Percentiles rank a stretch among this genome's conserved stretches.
Conservation (phyloP, 805 yeast species). For the Candida khao-thaluensis region DNA sequence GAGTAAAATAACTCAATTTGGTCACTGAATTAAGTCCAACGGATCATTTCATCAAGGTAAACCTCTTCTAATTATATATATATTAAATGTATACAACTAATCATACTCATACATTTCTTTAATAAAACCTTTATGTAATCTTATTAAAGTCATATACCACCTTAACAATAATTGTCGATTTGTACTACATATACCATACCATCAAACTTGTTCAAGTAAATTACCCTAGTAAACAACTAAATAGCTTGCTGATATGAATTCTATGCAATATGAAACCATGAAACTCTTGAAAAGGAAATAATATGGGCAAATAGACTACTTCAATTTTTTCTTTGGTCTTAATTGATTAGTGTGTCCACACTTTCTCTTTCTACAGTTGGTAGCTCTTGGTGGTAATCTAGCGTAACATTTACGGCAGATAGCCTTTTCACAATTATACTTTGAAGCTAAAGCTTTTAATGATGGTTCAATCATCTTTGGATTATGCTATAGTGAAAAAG, state of each 20-base stretch:
- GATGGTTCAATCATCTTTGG: slow-evolving; percentile 91
- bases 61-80: slow-evolving; percentile 7
- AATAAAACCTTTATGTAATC: neutral
- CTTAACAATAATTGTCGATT: too few species aligned
- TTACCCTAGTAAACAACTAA: too few species aligned
- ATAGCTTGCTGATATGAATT: too few species aligned
- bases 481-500: slow-evolving; percentile 9
- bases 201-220: too few species aligned
- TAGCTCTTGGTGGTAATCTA: slow-evolving; percentile 99
- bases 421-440: slow-evolving; percentile 99
- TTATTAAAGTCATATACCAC: slow-evolving; percentile 6
- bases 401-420: slow-evolving; percentile 99
- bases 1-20: too few species aligned
- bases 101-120: slow-evolving; percentile 11
- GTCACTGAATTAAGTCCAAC: too few species aligned
- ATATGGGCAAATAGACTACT: slow-evolving; percentile 44
- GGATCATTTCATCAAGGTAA: too few species aligned
- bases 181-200: too few species aligned
- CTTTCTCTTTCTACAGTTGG: slow-evolving; percentile 99
- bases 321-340: slow-evolving; percentile 99
- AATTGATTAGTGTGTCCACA: slow-evolving; percentile 99
- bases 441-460: slow-evolving; percentile 97
- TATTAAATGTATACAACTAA: slow-evolving; percentile 12
- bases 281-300: slow-evolving; percentile 8
- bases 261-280: too few species aligned